Base-by-base conservation (phyloP, 176 grass and related monocot species). In the Triticum turgidum region DNA sequence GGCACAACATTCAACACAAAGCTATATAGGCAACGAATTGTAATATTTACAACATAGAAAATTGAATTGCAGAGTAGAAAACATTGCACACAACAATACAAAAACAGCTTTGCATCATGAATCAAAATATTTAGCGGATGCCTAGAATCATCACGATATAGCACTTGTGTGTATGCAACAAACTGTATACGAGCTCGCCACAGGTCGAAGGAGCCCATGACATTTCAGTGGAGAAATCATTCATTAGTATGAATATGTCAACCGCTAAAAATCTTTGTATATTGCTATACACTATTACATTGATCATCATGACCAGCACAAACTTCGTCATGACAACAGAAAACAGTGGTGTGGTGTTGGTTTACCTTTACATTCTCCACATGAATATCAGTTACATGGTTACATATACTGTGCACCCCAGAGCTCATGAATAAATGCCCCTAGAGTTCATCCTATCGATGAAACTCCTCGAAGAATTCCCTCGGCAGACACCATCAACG, bases 271-370 rank as follows among this genome's bases (percentile, higher is more conserved):
- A 56, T 78, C n/a, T 70, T 3, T 4, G 24, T 76, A 27, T 65
- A 69, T 56, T 15, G 13, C 66, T 81, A 34, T 81, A 34, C 4
- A 25, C 35, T 67, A 24, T 61, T 88, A 82, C 86, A 88, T 38
- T 74, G 73, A 74, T 79, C 66, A 74, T 79, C 72, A 86, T 79
- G 58, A 83, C 38, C 61, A 8, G 15, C n/a, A 18, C 32, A 82
- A 85, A 87, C 65, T 34, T 77, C 20, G 15, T 84, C 80, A 44
- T 87, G 87, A 63, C 80, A 81, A 44, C 20, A 87, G 84, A 69
- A 92, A 49, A 75, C 70, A 51, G 77, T 79, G n/a, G 81, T 38
- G 6, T 58, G 52, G 52, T 58, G 52, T 74, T 38, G 64, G 61
- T 76, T 61, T 81, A 80, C 47, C 76, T 87, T 79, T 65, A 92